Percentiles rank a stretch among this genome's conserved stretches.
Conservation (phyloP, 2,329 filamentous ascomycete species). For the Alternaria brassicae region DNA sequence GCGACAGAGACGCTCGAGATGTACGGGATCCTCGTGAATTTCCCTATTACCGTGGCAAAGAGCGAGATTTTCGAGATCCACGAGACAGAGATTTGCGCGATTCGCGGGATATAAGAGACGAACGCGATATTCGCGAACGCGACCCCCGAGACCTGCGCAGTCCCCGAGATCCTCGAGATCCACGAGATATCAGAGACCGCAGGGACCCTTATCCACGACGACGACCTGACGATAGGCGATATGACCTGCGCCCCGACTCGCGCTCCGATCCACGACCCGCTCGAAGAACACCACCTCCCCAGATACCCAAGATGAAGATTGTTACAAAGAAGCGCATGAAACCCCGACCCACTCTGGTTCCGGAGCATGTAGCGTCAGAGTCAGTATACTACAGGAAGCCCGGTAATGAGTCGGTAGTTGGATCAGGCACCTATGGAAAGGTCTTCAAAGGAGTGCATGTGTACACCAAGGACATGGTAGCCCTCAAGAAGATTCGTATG, state of each 20-base stretch:
- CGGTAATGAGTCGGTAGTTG: conserved; percentile 96
- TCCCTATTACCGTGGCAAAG: conserved; percentile 25
- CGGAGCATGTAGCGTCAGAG: conserved; percentile 78
- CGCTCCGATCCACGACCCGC: conserved; percentile 38
- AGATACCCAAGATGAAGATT: conserved; percentile 60
- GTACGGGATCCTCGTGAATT: conserved; percentile 22
- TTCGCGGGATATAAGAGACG: conserved; percentile 19
- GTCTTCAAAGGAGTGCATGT: conserved; percentile 94
- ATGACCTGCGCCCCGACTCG: conserved; percentile 33
- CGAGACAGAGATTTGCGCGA: conserved; percentile 38
- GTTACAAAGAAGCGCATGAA: conserved; percentile 74
- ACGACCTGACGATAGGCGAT: conserved; percentile 36
- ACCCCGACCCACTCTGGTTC: conserved; percentile 71
- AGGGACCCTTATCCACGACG: conserved; percentile 39
- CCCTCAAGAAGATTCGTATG: conserved; percentile 91
- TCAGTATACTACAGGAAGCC: conserved; percentile 95
- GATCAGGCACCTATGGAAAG: conserved; percentile 94
- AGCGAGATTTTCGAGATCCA: conserved; percentile 24
- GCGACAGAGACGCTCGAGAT: conserved; percentile 34
- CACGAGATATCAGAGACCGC: conserved; percentile 37
- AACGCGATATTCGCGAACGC: conserved; percentile 31
- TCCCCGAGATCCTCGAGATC: conserved; percentile 22
- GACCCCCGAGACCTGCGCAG: conserved; percentile 26
- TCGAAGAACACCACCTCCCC: conserved; percentile 48
- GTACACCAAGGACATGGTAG: conserved; percentile 84